Evolutionary conservation across 805 yeast genomes (phyloP).

Genomic region (Saturnispora mendoncae): DNA sequence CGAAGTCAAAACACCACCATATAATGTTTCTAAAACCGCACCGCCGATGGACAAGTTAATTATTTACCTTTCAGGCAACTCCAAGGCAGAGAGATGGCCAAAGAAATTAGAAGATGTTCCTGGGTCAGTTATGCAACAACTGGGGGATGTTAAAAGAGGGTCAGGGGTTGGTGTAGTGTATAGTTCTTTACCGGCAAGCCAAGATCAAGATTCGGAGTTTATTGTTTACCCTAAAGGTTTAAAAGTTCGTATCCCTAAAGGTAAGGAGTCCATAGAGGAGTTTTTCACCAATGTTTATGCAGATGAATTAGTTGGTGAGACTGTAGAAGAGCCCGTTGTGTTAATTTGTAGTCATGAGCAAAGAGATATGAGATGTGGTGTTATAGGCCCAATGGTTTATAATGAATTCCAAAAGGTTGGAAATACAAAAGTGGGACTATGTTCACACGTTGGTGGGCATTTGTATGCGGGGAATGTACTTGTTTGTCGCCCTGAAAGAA

Average conservation of each 20-base stretch:
- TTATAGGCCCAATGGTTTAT: constrained; percentile 48
- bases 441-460: constrained; percentile 83
- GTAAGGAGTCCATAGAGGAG: neutral
- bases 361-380: constrained; percentile 62
- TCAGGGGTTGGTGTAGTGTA: constrained; percentile 11
- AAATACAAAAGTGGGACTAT: constrained; percentile 35
- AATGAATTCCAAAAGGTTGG: constrained; percentile 40
- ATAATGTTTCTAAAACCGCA: constrained; percentile 38
- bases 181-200: neutral
- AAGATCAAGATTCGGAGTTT: constrained; percentile 3
- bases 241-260: constrained; percentile 1
- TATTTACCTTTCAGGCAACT: constrained; percentile 39
- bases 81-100: constrained; percentile 35
- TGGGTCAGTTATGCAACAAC: constrained; percentile 30
- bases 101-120: constrained; percentile 43
- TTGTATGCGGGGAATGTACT: constrained; percentile 78
- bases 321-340: constrained; percentile 16
- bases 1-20: constrained; percentile 8
- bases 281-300: constrained; percentile 7
- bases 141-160: constrained; percentile 11
- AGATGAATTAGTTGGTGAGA: neutral
- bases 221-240: constrained; percentile 12
- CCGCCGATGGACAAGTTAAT: constrained; percentile 49
- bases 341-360: constrained; percentile 59
- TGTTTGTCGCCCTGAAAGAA: constrained; percentile 36